Conservation (phyloP, 108 stramenopile species). For the Cyclotella atomus region DNA sequence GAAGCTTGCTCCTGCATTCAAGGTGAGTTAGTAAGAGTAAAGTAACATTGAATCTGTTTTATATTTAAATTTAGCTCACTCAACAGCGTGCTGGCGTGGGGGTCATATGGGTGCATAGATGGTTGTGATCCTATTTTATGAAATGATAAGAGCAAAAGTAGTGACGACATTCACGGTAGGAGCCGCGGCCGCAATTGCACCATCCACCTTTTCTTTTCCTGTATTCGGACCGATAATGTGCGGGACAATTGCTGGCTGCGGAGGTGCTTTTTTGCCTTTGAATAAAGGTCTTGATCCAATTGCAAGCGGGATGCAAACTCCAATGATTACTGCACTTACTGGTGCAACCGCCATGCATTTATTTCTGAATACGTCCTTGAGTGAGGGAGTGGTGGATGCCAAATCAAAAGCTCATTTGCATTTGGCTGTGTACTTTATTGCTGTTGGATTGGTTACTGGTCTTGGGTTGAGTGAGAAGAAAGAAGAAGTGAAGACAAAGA, state of each 20-base stretch:
- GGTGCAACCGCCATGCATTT: slow-evolving; percentile 83
- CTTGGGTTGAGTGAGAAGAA: slow-evolving; percentile 29
- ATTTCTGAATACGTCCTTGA: slow-evolving; percentile 66
- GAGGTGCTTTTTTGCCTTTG: slow-evolving; percentile 87
- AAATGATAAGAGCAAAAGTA: slow-evolving; percentile 73
- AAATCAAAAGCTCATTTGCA: slow-evolving; percentile 72
- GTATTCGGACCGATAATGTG: slow-evolving; percentile 92
- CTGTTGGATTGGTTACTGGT: slow-evolving; percentile 49
- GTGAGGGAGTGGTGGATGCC: slow-evolving; percentile 67
- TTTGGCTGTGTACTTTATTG: slow-evolving; percentile 79
- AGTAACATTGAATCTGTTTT: neutral
- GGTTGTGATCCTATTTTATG: slow-evolving; percentile 66
- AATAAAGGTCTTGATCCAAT: slow-evolving; percentile 90
- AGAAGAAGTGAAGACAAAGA: slow-evolving; percentile 30
- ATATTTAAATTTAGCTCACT: too few relatives aligned
- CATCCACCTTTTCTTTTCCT: slow-evolving; percentile 75
- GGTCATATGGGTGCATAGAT: slow-evolving; percentile 39
- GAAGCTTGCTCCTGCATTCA: slow-evolving; percentile 54
- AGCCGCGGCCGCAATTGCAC: slow-evolving; percentile 68
- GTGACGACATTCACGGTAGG: slow-evolving; percentile 73
- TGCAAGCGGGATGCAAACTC: slow-evolving; percentile 70
- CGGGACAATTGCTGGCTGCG: slow-evolving; percentile 87
- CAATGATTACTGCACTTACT: slow-evolving; percentile 77
- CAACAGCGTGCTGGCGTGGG: too few relatives aligned
- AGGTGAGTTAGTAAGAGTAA: slow-evolving; percentile 32